Evolutionary conservation across 2,329 filamentous ascomycete species (phyloP), one percentile per base, ranked within the genome.

Genomic region (Alternaria sp.): DNA sequence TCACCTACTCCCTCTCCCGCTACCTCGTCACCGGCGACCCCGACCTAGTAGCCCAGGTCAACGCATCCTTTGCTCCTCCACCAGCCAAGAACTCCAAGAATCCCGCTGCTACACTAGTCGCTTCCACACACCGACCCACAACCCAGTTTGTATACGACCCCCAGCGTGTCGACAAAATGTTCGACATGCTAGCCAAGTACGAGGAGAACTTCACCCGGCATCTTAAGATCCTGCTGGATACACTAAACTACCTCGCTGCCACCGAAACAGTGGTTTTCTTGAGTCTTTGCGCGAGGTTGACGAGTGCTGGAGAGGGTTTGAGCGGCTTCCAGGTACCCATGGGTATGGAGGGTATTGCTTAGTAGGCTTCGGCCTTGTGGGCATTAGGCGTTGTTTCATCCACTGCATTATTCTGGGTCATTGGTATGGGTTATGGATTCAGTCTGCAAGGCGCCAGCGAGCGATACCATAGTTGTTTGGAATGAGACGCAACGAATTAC

Each of bases 201-300:
- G 96, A 99, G 80, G 89, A 90, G 68, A 96, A 97, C 76, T 99
- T 99, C 78, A 92, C 91, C 61, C 85, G 93, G 50, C 95, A 98
- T 81, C 82, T 99, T 72, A 94, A 97, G 83, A 97, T 98, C 69
- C 81, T 99, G 73, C 88, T 98, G 40, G 96, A 98, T 77, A 95
- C 93, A 64, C 85, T 99, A 66, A 98, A 99, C 73, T 97, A 98
- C 80, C 96, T 97, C 73, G 96, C 96, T 3, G 96, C 96, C 0
- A 98, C 96, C 0, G 96, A 99, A 83, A 98, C 96, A 43, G 95
- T 97, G 4, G 96, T 97, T 17, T 86, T 99, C 68, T 83, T 98
- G 66, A 95, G 94, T 69, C 84, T 99, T 15, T 97, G 93, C 76
- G 93, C 93, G 12, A 83, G 93, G 64, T 77, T 97, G 74, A 94